Base-by-base conservation (phyloP, 768 basidiomycete genomes). In the Fomitopsis serialis region DNA sequence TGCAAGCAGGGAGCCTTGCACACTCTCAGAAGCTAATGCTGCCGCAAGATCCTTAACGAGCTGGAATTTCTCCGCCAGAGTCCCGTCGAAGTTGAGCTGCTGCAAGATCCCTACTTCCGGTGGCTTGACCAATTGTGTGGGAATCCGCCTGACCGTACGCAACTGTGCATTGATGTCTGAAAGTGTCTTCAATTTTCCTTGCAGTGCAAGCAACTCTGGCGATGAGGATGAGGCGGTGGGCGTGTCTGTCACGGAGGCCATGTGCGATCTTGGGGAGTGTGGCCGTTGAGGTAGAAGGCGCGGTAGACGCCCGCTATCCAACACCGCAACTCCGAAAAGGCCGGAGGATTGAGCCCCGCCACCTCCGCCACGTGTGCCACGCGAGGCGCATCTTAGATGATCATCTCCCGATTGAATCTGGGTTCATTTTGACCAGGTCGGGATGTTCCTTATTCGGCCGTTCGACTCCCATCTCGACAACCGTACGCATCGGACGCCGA, bases 1-100 rank as follows among this genome's bases (percentile, higher is more conserved):
- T 4, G 72, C 70, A 35, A 65, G 67, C 50, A 89, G 68, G 2
- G 85, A 86, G 0, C 77, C 71, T 65, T 89, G 87, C 6, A 82
- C 73, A 6, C 70, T 68, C 45, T 78, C 78, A 4, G 79, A 78
- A 23, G 73, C 66, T 3, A 84, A 57, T 24, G 68, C 61, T 4
- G 79, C 78, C n/a, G 68, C 66, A 47, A 86, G 72, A 9, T 72
- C 73, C 45, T 70, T 74, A 29, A 84, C 52, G 35, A 75, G 70
- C 53, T 74, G 67, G 49, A 83, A 79, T 45, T 81, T 6, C 70
- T 67, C 15, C 55, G 54, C 15, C 65, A 49, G 15, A 56, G 56
- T 22, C 48, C 34, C 7, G 50, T n/a, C 7, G 67, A 63, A 1
- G 25, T 49, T 47, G 11, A 54, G 64, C 34, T 64, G 37, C 48